Evolutionary conservation across 2,329 filamentous ascomycete species (phyloP).

Genomic region (Scedosporium minutisporum): DNA sequence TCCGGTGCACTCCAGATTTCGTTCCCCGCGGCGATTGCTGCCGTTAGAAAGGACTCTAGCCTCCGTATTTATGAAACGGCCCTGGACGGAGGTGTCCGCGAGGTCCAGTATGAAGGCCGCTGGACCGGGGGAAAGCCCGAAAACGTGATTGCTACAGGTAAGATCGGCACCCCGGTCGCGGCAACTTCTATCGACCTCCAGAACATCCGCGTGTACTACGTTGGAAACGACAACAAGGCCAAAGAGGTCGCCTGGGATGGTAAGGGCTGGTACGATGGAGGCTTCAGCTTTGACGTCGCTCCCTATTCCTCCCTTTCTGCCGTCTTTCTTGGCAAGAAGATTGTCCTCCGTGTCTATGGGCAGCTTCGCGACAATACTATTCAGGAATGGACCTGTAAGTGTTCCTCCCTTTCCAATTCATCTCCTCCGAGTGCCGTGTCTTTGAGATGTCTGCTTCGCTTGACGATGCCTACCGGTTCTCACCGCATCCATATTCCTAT

Average conservation of each 20-base stretch:
- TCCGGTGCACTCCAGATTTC: background rate
- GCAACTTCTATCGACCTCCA: background rate
- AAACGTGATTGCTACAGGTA: background rate
- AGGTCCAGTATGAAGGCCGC: background rate
- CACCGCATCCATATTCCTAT: background rate
- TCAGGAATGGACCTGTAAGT: background rate
- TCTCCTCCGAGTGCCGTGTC: background rate
- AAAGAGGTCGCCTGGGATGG: no score
- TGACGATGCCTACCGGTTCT: background rate
- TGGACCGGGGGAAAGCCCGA: background rate
- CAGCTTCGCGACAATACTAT: background rate
- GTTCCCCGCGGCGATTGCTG: no score
- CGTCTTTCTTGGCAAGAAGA: background rate
- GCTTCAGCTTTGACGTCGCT: background rate
- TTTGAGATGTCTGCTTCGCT: background rate
- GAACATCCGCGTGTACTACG: background rate
- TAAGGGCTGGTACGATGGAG: background rate
- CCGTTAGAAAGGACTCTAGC: background rate
- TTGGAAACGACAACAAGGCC: background rate
- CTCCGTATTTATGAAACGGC: background rate
- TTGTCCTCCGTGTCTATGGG: background rate
- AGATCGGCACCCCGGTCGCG: background rate
- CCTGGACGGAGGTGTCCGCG: background rate
- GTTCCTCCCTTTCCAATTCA: background rate
- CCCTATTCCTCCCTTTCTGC: background rate